Evolutionary conservation across 306 rosid species (phyloP).

Genomic region (Vigna radiata): DNA sequence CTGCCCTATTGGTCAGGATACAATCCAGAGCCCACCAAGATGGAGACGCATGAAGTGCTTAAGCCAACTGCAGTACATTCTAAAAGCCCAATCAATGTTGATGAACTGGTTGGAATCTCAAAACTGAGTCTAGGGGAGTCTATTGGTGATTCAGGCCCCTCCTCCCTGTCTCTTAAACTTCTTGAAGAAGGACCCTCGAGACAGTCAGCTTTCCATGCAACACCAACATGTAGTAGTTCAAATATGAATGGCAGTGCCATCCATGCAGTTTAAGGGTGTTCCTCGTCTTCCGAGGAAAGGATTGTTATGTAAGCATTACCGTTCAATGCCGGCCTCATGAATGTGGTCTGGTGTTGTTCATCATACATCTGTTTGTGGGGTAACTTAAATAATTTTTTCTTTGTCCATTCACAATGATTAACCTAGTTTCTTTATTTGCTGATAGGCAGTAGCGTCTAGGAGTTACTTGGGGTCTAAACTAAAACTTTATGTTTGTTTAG

Average conservation of each 20-base stretch:
- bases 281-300: conserved; percentile 41
- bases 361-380: conserved; percentile 49
- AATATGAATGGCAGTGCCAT: conserved; percentile 72
- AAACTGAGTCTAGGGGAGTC: conserved; percentile 91
- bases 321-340: conserved; percentile 50
- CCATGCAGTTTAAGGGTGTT: conserved; percentile 71
- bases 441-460: conserved; percentile 64
- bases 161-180: conserved; percentile 77
- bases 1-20: conserved; percentile 81
- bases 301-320: conserved; percentile 19
- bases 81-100: conserved; percentile 84
- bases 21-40: conserved; percentile 56
- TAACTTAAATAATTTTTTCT: conserved; percentile 56
- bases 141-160: conserved; percentile 70
- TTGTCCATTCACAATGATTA: conserved; percentile 41
- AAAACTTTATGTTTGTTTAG: conserved; percentile 46
- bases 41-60: conserved; percentile 79
- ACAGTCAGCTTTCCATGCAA: conserved; percentile 96
- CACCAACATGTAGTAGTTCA: conserved; percentile 71
- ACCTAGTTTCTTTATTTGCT: conserved; percentile 56
- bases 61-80: conserved; percentile 96
- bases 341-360: conserved; percentile 61
- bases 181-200: conserved; percentile 88
- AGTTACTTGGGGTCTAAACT: conserved; percentile 49
- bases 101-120: conserved; percentile 95